Evolutionary conservation across 2,329 filamentous ascomycete species (phyloP), one percentile per base, ranked within the genome.

Genomic region (Verticillium nonalfalfae): DNA sequence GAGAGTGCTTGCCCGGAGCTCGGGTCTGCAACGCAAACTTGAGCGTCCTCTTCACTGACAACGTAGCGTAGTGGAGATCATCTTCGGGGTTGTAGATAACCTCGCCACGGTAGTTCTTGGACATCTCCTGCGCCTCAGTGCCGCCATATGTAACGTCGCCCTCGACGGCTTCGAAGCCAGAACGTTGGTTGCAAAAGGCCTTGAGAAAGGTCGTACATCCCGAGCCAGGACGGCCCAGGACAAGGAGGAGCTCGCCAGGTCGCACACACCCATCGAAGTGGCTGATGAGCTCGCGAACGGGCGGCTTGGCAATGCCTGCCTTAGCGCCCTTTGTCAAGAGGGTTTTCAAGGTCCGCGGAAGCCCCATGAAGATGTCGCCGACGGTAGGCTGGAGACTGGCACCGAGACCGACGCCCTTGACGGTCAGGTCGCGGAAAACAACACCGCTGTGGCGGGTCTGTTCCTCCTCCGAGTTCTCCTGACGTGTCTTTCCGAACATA

Each of bases 391-490:
- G 78, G 5, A 81, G 69, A 45, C 76, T 78, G 0, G 89, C 87
- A 0, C 88, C 88, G 1, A 90, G 75, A 0, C 89, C 89, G 60
- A 86, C 81, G 0, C 89, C 89, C 61, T 86, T 88, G 18, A 92
- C 89, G 0, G 86, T 90, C 34, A 92, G 74, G 59, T 88, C 79
- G 57, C 87, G 87, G 77, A 90, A 92, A 5, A 90, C 75, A 13
- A 92, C 85, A 38, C 89, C 89, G 33, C 84, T 79, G 69, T 91
- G 88, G 26, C 88, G 78, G 0, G 86, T 89, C 69, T 89, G 85
- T 66, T 90, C 88, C 64, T 89, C 87, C 63, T 90, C 84, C 1
- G 86, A 89, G n/a, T 84, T 77, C 55, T 82, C 80, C 66, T 88
- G 86, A 6, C 89, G 80, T 21, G 83, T 82, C 38, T 79, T 76